phyloP scores from a whole-genome alignment of 2,329 filamentous ascomycete genomes.

The Cladosporium phlei region DNA sequence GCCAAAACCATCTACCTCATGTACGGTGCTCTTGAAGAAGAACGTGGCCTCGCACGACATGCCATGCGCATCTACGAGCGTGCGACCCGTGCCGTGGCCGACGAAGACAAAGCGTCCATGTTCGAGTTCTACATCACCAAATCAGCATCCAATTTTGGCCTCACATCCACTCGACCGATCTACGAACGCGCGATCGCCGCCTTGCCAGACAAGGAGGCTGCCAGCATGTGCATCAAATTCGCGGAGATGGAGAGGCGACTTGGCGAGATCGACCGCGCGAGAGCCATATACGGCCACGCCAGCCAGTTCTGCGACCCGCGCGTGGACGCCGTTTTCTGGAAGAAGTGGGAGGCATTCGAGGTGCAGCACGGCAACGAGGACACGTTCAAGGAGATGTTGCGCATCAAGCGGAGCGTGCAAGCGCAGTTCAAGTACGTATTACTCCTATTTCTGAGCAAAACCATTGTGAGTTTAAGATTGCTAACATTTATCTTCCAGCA shows the following conservation, averaged over 20 bases:
- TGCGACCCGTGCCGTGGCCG: constrained; percentile 86
- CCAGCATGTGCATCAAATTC: constrained; percentile 98
- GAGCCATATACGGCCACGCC: constrained; percentile 93
- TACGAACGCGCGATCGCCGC: constrained; percentile 94
- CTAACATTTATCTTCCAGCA: constrained; percentile 48
- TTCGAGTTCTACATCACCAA: constrained; percentile 99
- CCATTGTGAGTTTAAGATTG: no score
- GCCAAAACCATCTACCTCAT: constrained; percentile 95
- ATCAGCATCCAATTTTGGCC: constrained; percentile 93
- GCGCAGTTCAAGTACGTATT: constrained; percentile 80
- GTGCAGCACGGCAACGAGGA: constrained; percentile 98
- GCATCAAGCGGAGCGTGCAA: constrained; percentile 94
- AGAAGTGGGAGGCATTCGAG: constrained; percentile 95
- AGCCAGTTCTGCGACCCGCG: constrained; percentile 96
- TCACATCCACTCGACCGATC: constrained; percentile 89
- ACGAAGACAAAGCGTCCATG: constrained; percentile 94
- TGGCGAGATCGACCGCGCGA: constrained; percentile 88
- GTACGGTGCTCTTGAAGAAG: constrained; percentile 97
- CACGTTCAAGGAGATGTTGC: constrained; percentile 98
- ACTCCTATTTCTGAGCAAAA: no score
- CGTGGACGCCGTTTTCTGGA: constrained; percentile 86
- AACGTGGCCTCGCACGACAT: constrained; percentile 86
- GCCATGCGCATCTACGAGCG: constrained; percentile 99
- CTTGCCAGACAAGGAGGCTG: constrained; percentile 87
- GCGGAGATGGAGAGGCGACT: constrained; percentile 91